Evolutionary conservation across 139 green algal species (phyloP).

Genomic region (Coelastrella sp.): DNA sequence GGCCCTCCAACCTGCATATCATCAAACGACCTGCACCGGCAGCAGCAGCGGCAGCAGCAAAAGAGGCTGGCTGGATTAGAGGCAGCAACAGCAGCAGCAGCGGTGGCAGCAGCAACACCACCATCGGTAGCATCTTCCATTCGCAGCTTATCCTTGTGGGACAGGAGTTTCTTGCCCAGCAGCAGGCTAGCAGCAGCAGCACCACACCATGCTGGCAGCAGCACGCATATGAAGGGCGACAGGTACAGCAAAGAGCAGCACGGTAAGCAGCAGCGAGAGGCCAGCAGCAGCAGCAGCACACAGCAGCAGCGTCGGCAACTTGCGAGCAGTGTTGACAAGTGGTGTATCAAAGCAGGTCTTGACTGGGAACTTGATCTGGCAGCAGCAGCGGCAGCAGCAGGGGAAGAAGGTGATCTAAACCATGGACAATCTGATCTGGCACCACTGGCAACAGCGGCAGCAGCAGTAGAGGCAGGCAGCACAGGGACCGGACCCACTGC

Average conservation of each 20-base stretch:
- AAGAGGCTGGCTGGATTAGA: not conserved
- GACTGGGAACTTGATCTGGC: not conserved
- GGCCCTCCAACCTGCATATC: not conserved
- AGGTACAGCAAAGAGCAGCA: not conserved
- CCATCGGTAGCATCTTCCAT: not conserved
- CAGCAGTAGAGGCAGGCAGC: no score
- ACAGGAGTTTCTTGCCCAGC: not conserved
- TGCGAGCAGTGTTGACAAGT: not conserved
- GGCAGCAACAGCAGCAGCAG: not conserved
- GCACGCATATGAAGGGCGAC: not conserved
- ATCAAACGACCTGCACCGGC: not conserved
- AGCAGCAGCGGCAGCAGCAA: not conserved
- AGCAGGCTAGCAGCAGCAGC: not conserved
- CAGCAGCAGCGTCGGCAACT: not conserved
- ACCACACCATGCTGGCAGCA: not conserved
- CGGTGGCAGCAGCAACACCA: not conserved
- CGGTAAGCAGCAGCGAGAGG: no score
- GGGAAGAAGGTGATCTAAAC: not conserved
- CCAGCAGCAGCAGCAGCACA: not conserved
- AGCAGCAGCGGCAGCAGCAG: not conserved
- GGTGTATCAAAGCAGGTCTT: not conserved
- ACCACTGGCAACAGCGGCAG: no score
- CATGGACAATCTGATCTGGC: no score
- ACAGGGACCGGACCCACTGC: not conserved
- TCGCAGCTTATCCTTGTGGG: not conserved